Evolutionary conservation across 345 rosid genomes (phyloP).

Genomic region (Microthlaspi erraticum): DNA sequence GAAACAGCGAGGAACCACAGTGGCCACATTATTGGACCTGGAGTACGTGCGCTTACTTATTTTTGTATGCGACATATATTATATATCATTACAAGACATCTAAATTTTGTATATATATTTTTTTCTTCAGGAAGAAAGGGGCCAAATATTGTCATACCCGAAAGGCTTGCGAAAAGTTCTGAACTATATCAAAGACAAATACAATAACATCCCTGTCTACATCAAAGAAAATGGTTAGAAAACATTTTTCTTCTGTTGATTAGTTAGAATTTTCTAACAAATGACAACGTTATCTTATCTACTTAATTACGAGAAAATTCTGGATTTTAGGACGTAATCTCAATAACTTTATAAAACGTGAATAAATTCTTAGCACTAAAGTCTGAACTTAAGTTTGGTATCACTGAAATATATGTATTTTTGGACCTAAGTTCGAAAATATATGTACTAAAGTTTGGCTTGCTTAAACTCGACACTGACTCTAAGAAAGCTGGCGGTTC

Average conservation of each 20-base stretch:
- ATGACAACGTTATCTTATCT: not conserved
- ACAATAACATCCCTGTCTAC: constrained; percentile 45
- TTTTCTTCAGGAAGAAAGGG: constrained; percentile 35
- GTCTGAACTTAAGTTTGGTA: no score
- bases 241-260: not conserved
- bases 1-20: constrained; percentile 43
- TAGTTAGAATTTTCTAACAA: not conserved
- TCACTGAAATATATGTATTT: no score
- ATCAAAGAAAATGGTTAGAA: constrained; percentile 45
- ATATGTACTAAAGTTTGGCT: no score
- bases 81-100: not conserved
- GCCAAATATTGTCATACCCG: constrained; percentile 23
- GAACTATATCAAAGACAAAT: constrained; percentile 43
- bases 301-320: not conserved
- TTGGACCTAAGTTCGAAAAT: no score
- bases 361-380: no score
- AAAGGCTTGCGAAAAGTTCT: constrained; percentile 42
- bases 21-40: constrained; percentile 40
- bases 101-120: not conserved
- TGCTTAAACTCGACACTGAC: no score
- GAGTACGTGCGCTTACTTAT: constrained; percentile 28
- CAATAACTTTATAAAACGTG: not conserved
- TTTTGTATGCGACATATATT: not conserved
- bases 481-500: no score
- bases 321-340: not conserved